Evolutionary conservation across 1,284 basidiomycete species (phyloP), one percentile per base, ranked within the genome.

Genomic region (Austroboletus niveus): DNA sequence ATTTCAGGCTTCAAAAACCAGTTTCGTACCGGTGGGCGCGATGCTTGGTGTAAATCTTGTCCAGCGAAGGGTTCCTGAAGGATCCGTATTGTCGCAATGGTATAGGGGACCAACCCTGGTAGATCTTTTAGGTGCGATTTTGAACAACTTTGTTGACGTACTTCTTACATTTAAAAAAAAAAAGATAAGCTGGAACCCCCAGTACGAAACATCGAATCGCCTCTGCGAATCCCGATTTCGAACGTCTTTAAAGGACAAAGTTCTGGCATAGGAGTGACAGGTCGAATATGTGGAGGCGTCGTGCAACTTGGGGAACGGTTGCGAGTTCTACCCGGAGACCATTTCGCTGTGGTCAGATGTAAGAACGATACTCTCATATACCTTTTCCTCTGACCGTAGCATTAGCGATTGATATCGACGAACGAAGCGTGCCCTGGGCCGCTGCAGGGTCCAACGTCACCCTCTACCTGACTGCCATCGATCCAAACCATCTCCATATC

Each of bases 191-290:
- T 98, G 27, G 87, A 91, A 51, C 89, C 93, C 0, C 95, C 95
- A 0, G 69, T 76, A 5, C 79, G 96, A 42, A 87, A 92, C 48
- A 82, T 95, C 52, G 79, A 80, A 8, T 78, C 84, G 0, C 87
- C 95, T 0, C 70, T 98, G 35, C 83, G 97, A 22, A 79, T 98
- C 51, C 96, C 96, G 0, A 82, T 99, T 20, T 90, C 93, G 12
- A 99, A 99, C 68, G 92, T 98, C 3, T 99, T 97, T 80, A 94
- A 88, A 69, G 91, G 91, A 24, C 84, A 89, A 62, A 83, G 87
- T 8, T 85, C 90, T 5, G 92, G 92, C 15, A 82, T 85, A 1
- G 91, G 87, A 1, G 85, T 97, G 0, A 83, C 88, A 24, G 97
- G 96, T n/a, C 77, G 95, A 34, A 74, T 99, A 32, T 89, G 88